These are phyloP conservation scores for Aspergillus oerlinghausenensis DNA, from an alignment of 2,329 filamentous ascomycete species.

Conservation along the genomic window DNA sequence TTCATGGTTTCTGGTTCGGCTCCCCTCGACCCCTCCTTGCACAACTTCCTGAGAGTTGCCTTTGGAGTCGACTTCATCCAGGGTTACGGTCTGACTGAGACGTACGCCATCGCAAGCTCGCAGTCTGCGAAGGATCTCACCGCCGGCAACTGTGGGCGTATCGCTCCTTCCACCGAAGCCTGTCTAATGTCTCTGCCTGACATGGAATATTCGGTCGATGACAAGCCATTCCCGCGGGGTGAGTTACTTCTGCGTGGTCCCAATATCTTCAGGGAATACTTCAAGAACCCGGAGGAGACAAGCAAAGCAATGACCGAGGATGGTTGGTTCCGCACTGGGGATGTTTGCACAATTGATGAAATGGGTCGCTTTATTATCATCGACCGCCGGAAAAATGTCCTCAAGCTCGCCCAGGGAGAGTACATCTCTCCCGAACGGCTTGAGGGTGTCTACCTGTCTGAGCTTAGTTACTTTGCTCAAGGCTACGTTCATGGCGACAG, in stretches of 20 bases:
- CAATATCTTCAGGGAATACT: conserved; percentile 81
- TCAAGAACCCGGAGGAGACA: conserved; percentile 85
- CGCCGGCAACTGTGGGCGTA: conserved; percentile 74
- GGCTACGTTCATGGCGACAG: conserved; percentile 90
- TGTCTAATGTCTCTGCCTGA: conserved; percentile 86
- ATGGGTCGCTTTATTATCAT: conserved; percentile 87
- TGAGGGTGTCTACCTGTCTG: conserved; percentile 88
- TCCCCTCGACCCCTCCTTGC: conserved; percentile 80
- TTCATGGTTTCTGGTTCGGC: conserved; percentile 84
- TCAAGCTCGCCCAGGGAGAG: conserved; percentile 96
- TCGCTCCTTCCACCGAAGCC: conserved; percentile 64
- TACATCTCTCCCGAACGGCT: conserved; percentile 97
- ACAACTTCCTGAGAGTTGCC: conserved; percentile 80
- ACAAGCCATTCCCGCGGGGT: conserved; percentile 84
- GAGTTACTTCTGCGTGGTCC: conserved; percentile 81
- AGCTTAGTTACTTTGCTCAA: conserved; percentile 69
- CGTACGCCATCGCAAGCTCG: conserved; percentile 70
- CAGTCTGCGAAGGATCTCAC: conserved; percentile 69
- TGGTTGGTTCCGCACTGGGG: conserved; percentile 96
- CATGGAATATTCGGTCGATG: conserved; percentile 84
- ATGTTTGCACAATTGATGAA: conserved; percentile 81
- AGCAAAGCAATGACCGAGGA: conserved; percentile 74
- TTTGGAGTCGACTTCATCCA: conserved; percentile 76
- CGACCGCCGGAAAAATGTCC: conserved; percentile 97
- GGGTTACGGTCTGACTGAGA: conserved; percentile 92